Evolutionary conservation across 2,329 filamentous ascomycete species (phyloP), one percentile per base, ranked within the genome.

Genomic region (Calonectria leucothoes): DNA sequence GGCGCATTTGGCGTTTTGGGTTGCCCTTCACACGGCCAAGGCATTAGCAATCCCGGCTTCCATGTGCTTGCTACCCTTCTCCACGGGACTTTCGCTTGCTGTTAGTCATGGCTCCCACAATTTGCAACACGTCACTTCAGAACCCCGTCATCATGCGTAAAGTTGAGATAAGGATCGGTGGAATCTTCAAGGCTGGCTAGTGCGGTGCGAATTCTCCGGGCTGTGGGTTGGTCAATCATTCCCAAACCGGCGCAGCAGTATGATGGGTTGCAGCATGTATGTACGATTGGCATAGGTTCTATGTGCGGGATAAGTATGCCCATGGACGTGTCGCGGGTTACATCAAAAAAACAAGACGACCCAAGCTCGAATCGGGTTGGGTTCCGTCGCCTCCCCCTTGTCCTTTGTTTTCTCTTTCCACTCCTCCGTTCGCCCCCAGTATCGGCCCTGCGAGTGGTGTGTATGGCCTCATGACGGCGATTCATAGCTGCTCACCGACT

Each of bases 361-460:
- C 42, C 42, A 52, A 33, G 33, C 52, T 63, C 63, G n/a, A 66
- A 66, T 67, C 33, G 63, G 63, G 52, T 51, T 25, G 25, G 23
- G 39, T 63, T 61, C 63, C 31, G 51, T 20, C 33, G 8, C 29
- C 27, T 39, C 31, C 42, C 48, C 35, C 11, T 64, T 39, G 57
- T 27, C 42, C 27, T 45, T 67, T 70, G 49, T 29, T 64, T 33
- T 33, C 45, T 45, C 31, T 29, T 35, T 64, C 48, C 42, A 45
- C 23, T 33, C 27, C 52, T 35, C 57, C 10, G 15, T n/a, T 14
- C 15, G 12, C 42, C 27, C 55, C 52, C 27, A 23, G 14, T 17
- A 37, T 31, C 25, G 14, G 10, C 17, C 45, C 45, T 6, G 49
- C 29, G 17, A 12, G 35, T 42, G 23, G 67, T 51, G 31, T 23